Evolutionary conservation across 106 monocot genomes (phyloP), one percentile per base, ranked within the genome.

Genomic region (Acanthochlamys bracteata): DNA sequence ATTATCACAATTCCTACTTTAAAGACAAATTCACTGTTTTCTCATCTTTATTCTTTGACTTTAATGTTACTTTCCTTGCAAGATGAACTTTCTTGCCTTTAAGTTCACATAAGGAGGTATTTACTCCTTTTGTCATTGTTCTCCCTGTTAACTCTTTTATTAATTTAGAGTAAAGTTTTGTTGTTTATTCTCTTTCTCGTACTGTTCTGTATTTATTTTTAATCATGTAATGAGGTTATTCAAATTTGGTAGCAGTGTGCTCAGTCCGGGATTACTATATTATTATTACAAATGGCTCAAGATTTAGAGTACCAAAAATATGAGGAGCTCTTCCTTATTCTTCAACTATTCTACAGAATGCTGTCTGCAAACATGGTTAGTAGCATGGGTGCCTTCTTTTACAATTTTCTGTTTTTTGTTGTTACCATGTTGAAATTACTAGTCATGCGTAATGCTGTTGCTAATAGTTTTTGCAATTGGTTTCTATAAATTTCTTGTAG

Each of bases 271-370:
- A 41, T 98, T 43, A 27, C 78, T 49, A 53, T 91, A 66, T 60
- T 98, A 60, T 69, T 92, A 12, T 65, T 98, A 59, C 76, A 59
- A 25, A 24, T 88, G 66, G 80, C 76, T 23, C 84, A 88, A 63
- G 72, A 70, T 3, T 71, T 76, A 33, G 62, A 77, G 69, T 76
- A 68, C 25, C 69, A 57, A 60, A 76, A 68, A 65, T 73, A 60
- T 68, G 79, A 77, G 20, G 91, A 98, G 53, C 51, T 76, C 6
- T 72, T 41, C 54, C 45, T 51, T 68, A 79, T 66, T 46, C 75
- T 98, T 75, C 74, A 83, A 20, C 60, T 98, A 40, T 58, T 98
- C 27, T 69, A 79, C 75, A 75, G 79, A 13, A 70, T 98, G 74
- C 24, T 85, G 24, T 83, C 74, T 42, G 75, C 65, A 69, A 88